Base-by-base conservation (phyloP, 768 basidiomycete genomes). In the Russula griseocarnosa region DNA sequence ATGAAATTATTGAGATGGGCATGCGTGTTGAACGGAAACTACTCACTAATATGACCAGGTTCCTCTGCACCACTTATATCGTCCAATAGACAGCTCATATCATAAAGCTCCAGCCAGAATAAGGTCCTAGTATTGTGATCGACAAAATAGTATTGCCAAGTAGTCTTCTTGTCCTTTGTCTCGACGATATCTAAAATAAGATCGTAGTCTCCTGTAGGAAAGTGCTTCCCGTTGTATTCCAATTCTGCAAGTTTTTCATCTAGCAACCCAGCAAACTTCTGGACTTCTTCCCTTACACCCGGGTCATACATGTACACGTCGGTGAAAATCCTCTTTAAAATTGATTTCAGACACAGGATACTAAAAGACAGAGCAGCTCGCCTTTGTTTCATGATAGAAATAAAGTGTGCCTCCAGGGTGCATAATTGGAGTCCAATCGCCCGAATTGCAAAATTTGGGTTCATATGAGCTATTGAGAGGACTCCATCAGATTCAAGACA, bases 301-400 rank as follows among this genome's bases (percentile, higher is more conserved):
- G 9, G 24, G 30, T 65, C 38, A 16, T 65, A 61, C 63, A 65
- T 60, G 40, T 65, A 60, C 14, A 65, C 63, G 42, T 61, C 63
- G 5, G 63, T 65, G 3, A 55, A 65, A 40, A 46, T 56, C 26
- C 24, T 60, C 63, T 65, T 16, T 34, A 20, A 7, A 11, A 7
- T 22, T 28, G 24, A 55, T 22, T 28, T 65, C n/a, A 44, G 38
- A 42, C 16, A 7, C 32, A 38, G 10, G 3, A 16, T 18, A 24
- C 28, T 8, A 2, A 30, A 42, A 36, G 14, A 18, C 32, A 16
- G 36, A 34, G 9, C 5, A 3, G 56, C 53, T 60, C 34, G 51
- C 63, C 40, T 20, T 14, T 44, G 16, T 5, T 2, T 50, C 9
- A 22, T 65, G 59, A 34, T 59, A 61, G 10, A 65, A 65, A 24